These are phyloP conservation scores for Phylloporus sp. DNA, from an alignment of 768 basidiomycete species.

Conservation along the genomic window DNA sequence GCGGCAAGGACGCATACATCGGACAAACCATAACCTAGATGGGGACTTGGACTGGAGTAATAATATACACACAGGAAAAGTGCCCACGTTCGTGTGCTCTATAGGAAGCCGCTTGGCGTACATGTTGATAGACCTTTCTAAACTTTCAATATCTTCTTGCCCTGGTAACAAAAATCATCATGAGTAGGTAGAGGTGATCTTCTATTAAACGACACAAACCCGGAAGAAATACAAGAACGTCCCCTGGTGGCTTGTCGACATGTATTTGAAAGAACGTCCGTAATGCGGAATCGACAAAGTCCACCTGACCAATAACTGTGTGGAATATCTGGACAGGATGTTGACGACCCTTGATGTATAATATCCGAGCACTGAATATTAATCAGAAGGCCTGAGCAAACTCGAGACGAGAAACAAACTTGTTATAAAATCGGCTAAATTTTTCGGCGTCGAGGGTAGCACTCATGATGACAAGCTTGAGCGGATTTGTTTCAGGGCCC, in stretches of 20 bases:
- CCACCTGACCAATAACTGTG: conserved; percentile 63
- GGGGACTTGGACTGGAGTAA: conserved; percentile 1
- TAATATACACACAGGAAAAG: background rate
- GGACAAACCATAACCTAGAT: conserved; percentile 67
- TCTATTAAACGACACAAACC: conserved; percentile 38
- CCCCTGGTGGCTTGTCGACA: conserved; percentile 71
- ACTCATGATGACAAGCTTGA: conserved; percentile 96
- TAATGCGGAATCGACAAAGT: conserved; percentile 87
- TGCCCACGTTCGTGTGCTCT: conserved; percentile 47
- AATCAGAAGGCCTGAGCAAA: conserved; percentile 2
- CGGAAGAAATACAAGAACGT: conserved; percentile 91
- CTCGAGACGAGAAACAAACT: conserved; percentile 45
- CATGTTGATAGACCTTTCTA: conserved; percentile 69
- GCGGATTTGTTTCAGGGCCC: conserved; percentile 46
- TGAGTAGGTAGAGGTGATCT: background rate
- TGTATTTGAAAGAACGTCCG: conserved; percentile 96
- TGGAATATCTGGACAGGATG: conserved; percentile 87
- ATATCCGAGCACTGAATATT: conserved; percentile 66
- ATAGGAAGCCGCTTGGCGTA: conserved; percentile 68
- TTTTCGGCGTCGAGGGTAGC: conserved; percentile 95
- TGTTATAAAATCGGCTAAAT: conserved; percentile 82
- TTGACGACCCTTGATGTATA: conserved; percentile 92
- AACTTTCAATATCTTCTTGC: conserved; percentile 93
- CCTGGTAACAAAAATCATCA: conserved; percentile 42
- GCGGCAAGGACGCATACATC: conserved; percentile 85